Conservation (phyloP, 768 basidiomycete genomes). For the Leccinum olivaceopallidum region DNA sequence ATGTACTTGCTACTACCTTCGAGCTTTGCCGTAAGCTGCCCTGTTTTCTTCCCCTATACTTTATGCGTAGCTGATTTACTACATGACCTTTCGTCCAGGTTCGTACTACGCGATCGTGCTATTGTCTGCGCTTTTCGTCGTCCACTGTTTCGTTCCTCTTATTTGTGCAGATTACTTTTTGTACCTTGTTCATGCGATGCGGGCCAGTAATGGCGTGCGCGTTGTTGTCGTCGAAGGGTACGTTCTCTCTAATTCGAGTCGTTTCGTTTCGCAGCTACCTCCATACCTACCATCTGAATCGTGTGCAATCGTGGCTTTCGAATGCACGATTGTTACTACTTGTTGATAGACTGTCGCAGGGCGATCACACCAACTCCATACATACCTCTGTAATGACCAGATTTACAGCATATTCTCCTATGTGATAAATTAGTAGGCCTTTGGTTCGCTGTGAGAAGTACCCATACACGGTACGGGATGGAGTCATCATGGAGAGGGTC, state of each 20-base stretch:
- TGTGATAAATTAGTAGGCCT: neutral
- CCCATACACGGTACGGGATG: neutral
- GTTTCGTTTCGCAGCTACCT: neutral
- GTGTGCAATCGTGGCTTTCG: neutral
- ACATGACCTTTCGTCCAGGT: constrained; percentile 5
- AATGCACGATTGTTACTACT: neutral
- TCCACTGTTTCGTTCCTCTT: constrained; percentile 9
- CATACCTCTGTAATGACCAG: neutral
- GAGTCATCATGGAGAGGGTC: no score
- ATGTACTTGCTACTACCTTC: constrained; percentile 25
- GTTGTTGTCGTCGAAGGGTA: neutral
- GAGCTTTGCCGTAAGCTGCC: constrained; percentile 1
- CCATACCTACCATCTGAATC: neutral
- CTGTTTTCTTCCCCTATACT: constrained; percentile 7
- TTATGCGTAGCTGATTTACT: constrained; percentile 25
- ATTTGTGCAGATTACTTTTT: neutral
- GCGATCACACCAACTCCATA: neutral
- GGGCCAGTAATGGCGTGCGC: neutral
- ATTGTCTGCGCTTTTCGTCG: constrained; percentile 10
- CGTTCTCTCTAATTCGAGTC: neutral
- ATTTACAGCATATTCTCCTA: neutral
- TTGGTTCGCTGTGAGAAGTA: neutral
- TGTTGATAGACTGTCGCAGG: neutral
- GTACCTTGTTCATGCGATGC: neutral
- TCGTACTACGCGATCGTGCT: constrained; percentile 11